These are phyloP conservation scores for Pythium sp. DNA, from an alignment of 352 stramenopile species.

Conservation along the genomic window DNA sequence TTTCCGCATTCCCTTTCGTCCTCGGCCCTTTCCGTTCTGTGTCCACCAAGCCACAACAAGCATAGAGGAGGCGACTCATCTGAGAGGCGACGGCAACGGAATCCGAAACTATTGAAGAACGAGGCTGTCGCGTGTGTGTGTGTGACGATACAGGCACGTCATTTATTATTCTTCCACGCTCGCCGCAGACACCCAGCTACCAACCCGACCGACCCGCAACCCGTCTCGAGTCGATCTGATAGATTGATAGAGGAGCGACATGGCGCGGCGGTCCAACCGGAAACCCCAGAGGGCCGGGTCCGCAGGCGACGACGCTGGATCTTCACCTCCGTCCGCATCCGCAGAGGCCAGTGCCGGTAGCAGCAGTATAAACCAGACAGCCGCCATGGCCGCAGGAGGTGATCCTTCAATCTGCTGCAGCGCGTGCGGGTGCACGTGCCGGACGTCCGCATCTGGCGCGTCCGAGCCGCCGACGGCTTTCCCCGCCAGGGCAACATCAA, in stretches of 20 bases:
- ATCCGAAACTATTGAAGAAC: not conserved
- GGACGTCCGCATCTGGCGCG: not conserved
- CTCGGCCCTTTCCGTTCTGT: not conserved
- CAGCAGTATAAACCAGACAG: not conserved
- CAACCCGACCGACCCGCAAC: not conserved
- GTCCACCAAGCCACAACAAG: not conserved
- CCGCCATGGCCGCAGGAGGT: not conserved
- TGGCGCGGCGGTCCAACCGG: not conserved
- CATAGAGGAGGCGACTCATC: not conserved
- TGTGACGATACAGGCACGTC: not conserved
- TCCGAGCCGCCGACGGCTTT: not conserved
- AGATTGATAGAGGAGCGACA: slow-evolving; percentile 1
- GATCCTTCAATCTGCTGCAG: not conserved
- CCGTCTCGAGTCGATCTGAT: not conserved
- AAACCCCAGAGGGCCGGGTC: not conserved
- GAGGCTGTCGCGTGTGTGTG: not conserved
- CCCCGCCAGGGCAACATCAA: not conserved
- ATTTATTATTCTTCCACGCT: not conserved
- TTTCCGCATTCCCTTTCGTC: not conserved
- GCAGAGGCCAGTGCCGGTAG: not conserved
- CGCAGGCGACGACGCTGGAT: not conserved
- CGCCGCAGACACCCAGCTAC: not conserved
- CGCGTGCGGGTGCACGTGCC: slow-evolving; percentile 5
- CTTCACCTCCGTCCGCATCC: slow-evolving; percentile 4
- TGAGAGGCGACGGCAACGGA: not conserved